Percentiles rank a stretch among this genome's conserved stretches.
Evolutionary conservation across 2,329 filamentous ascomycete species (phyloP).

Genomic region (Aspergillus brasiliensis): DNA sequence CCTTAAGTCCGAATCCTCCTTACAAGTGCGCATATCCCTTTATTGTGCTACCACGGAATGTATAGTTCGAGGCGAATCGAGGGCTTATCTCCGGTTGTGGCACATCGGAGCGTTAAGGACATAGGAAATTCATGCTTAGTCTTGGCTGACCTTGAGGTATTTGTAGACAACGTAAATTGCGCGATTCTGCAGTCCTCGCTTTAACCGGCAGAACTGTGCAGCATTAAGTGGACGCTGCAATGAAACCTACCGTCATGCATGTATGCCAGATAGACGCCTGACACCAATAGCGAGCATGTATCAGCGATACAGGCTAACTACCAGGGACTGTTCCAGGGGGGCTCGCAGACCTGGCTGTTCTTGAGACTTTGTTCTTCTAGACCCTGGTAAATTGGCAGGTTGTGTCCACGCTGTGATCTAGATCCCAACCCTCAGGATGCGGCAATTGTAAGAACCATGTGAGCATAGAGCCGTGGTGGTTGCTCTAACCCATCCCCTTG

Average conservation of each 20-base stretch:
- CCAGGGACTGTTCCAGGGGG: not conserved
- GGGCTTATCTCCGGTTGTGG: not conserved
- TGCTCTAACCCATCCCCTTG: not conserved
- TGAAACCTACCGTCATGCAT: slow-evolving; percentile 3
- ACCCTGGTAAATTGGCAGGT: not conserved
- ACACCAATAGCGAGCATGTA: not conserved
- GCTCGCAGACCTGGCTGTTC: not conserved
- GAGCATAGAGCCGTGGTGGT: not conserved
- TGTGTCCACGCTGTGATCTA: slow-evolving; percentile 1
- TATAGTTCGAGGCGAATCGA: not conserved
- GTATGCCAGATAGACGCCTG: not conserved
- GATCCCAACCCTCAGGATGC: not conserved
- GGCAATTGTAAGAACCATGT: not conserved
- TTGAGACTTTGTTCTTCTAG: not conserved
- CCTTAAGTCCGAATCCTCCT: not conserved
- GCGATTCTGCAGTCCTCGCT: not conserved
- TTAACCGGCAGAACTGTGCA: not conserved
- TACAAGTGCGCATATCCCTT: slow-evolving; percentile 4
- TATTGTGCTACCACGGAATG: not conserved
- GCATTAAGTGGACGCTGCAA: not conserved
- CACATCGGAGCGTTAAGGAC: not conserved
- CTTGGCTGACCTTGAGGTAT: not conserved
- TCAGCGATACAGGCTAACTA: not conserved
- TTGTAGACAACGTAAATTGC: not conserved
- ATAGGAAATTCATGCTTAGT: not conserved